Evolutionary conservation across 441 rosid species (phyloP).

Genomic region (Eutrema salsugineum): DNA sequence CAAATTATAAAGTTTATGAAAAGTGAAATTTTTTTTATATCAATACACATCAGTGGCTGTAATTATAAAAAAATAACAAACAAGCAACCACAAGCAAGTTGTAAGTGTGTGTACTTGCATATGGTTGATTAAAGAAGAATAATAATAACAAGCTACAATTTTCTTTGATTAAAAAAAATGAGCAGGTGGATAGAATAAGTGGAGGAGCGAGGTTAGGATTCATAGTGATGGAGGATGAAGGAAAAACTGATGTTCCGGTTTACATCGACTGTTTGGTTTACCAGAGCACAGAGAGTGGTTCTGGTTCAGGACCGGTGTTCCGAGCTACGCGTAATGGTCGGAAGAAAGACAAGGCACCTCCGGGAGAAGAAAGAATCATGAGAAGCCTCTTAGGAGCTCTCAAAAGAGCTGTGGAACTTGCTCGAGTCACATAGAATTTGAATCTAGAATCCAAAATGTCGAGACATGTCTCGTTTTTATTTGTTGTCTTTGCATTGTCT

Average conservation of each 20-base stretch:
- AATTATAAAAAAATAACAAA: too few relatives aligned
- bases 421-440: slow-evolving; percentile 31
- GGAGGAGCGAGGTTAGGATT: slow-evolving; percentile 93
- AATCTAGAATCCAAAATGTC: not conserved
- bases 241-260: slow-evolving; percentile 74
- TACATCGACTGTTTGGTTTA: slow-evolving; percentile 82
- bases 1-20: not conserved
- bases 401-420: slow-evolving; percentile 61
- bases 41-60: not conserved
- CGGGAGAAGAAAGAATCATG: slow-evolving; percentile 93
- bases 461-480: not conserved
- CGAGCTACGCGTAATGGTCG: slow-evolving; percentile 74
- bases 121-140: too few relatives aligned
- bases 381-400: slow-evolving; percentile 82
- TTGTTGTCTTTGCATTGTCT: not conserved
- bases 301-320: slow-evolving; percentile 56
- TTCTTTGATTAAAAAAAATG: not conserved
- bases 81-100: too few relatives aligned
- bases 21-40: not conserved
- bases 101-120: too few relatives aligned
- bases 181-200: slow-evolving; percentile 74
- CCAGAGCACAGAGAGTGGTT: slow-evolving; percentile 40
- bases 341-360: slow-evolving; percentile 66
- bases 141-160: not conserved
- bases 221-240: slow-evolving; percentile 71